Evolutionary conservation across 2,329 filamentous ascomycete species (phyloP), one percentile per base, ranked within the genome.

Genomic region (Aspergillus transmontanensis): DNA sequence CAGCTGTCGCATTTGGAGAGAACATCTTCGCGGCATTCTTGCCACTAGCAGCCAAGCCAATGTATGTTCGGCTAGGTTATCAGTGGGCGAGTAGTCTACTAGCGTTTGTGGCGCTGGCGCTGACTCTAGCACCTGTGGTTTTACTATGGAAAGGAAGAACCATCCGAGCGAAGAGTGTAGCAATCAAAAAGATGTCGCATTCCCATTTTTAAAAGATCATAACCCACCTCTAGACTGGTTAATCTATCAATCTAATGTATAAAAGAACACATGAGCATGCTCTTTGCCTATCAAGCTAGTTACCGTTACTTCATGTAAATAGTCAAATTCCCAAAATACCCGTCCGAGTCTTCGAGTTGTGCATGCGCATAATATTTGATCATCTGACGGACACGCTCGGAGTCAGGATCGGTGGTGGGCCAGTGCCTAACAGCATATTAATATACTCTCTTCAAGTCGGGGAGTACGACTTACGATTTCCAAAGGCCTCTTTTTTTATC

Each of bases 1-100:
- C 79, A 2, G 81, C 80, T 6, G 79, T 81, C n/a, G 80, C 78
- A 1, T 75, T 83, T 0, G 75, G 81, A 1, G 75, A 82, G 58
- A 83, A 82, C 59, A 68, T 72, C 0, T 75, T 83, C 34, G 79
- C 76, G 12, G 79, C 78, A 0, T 81, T 79, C 21, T 66, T 83
- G 30, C 80, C 81, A 0, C 69, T 83, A 0, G 79, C 77, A 1
- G 76, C 79, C 0, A 76, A 75, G 32, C 69, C 68, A 7, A 69
- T 81, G 58, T 81, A 78, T 63, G 54, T 68, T 1, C 73, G 71
- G 1, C 62, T 82, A 2, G 77, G 77, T 0, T 78, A 75, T 55
- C 72, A 74, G 3, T 81, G 79, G 79, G 80, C 79, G 7, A 75
- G 75, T 5, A 78, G 71, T 4, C 57, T 81, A 51, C 65, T 81